Evolutionary conservation across 352 stramenopile genomes (phyloP), one percentile per base, ranked within the genome.

Genomic region (Phytophthora meadii): DNA sequence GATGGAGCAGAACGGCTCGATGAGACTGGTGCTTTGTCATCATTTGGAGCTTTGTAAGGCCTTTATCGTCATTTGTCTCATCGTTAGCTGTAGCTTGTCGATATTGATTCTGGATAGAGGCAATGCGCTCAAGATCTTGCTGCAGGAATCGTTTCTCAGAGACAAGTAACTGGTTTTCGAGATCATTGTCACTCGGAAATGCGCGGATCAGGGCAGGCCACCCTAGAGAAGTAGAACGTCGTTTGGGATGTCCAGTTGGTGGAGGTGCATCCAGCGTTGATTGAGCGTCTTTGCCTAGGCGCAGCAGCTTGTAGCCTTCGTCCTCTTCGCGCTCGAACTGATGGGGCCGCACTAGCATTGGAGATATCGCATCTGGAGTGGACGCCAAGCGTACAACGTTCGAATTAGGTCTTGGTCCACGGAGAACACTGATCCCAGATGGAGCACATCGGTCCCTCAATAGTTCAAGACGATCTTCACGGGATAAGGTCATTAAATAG

Each of bases 381-480:
- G 54, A 79, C 49, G 36, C 51, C 1, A 74, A 8, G 15, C 60
- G 50, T 25, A 72, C 59, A 28, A 72, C 54, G 32, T 64, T 74
- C 19, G 68, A 70, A 37, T 71, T 69, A 5, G 52, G 71, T 28
- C 68, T 87, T 24, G 81, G 82, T 5, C 68, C 56, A 0, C 82
- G 81, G 9, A 93, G 45, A 10, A 90, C 77, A 52, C 82, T 90
- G 4, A 89, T 69, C 4, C 84, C 84, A 7, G 84, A 90, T 8
- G 47, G 45, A 0, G 72, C 55, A 39, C 79, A 90, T 4, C 82
- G 81, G n/a, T 77, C 61, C 37, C 68, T 68, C 9, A 92, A 54
- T 1, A 89, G 56, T n/a, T 64, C 34, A 10, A 85, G 64, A 19
- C 80, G 79, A 27, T 88, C 74, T 17, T 59, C 51, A n/a, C 54